These are phyloP conservation scores for Nitzschia putrida DNA, from an alignment of 108 stramenopile species.

Conservation along the genomic window DNA sequence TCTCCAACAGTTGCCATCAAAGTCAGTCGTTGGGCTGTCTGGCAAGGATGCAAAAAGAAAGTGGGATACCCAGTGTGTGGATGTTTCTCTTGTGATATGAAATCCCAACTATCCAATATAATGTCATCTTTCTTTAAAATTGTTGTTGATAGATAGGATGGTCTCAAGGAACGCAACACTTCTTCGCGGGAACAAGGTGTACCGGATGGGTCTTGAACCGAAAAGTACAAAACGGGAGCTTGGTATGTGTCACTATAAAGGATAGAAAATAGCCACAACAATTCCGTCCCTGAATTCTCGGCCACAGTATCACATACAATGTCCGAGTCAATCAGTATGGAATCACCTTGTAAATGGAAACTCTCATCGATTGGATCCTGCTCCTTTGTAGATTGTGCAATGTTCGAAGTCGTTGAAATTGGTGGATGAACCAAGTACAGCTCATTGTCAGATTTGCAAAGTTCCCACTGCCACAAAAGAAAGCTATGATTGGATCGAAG, in stretches of 20 bases:
- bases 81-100: slow-evolving; percentile 75
- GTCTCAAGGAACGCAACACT: slow-evolving; percentile 34
- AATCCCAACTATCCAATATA: slow-evolving; percentile 63
- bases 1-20: slow-evolving; percentile 4
- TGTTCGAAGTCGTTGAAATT: no score
- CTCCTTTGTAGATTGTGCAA: no score
- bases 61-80: slow-evolving; percentile 61
- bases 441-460: no score
- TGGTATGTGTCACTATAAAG: slow-evolving; percentile 62
- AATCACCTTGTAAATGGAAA: no score
- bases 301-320: no score
- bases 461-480: no score
- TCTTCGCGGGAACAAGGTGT: slow-evolving; percentile 34
- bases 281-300: no score
- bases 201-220: slow-evolving; percentile 41
- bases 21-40: slow-evolving; percentile 51
- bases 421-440: no score
- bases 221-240: slow-evolving; percentile 73
- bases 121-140: slow-evolving; percentile 1
- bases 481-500: no score
- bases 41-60: slow-evolving; percentile 78
- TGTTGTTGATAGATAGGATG: neutral
- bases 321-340: no score
- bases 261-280: slow-evolving; percentile 64
- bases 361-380: no score